Evolutionary conservation across 2,329 filamentous ascomycete species (phyloP).

Genomic region (Didymella glomerata): DNA sequence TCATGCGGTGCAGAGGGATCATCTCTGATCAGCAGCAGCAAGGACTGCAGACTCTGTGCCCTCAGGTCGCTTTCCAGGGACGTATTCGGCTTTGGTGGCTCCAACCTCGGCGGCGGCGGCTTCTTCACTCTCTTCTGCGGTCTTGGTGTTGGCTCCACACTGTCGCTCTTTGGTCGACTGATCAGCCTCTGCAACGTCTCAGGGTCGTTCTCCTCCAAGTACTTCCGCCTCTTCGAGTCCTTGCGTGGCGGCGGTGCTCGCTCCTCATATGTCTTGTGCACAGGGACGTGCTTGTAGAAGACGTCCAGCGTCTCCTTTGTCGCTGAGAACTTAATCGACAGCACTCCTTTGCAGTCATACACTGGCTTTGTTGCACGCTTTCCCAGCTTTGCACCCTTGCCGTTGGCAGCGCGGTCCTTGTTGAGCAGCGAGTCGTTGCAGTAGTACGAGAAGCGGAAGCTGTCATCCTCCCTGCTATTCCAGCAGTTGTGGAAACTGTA

Average conservation of each 20-base stretch:
- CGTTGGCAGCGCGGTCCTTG: constrained; percentile 59
- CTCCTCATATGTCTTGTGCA: constrained; percentile 58
- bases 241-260: constrained; percentile 53
- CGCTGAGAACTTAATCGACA: constrained; percentile 59
- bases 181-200: constrained; percentile 41
- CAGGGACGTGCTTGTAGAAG: constrained; percentile 57
- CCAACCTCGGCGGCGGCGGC: constrained; percentile 25
- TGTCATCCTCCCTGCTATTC: constrained; percentile 57
- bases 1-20: constrained; percentile 29
- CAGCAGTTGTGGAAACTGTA: constrained; percentile 62
- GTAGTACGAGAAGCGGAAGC: constrained; percentile 58
- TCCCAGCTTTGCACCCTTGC: constrained; percentile 51
- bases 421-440: constrained; percentile 62
- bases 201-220: constrained; percentile 47
- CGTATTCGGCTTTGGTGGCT: constrained; percentile 41
- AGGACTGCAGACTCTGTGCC: constrained; percentile 48
- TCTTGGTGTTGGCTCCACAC: constrained; percentile 30
- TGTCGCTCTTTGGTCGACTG: constrained; percentile 31
- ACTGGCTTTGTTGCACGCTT: constrained; percentile 55
- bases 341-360: constrained; percentile 59
- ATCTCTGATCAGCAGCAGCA: constrained; percentile 49
- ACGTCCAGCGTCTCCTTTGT: constrained; percentile 54
- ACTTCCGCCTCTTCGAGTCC: constrained; percentile 51
- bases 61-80: constrained; percentile 51
- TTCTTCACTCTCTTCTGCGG: constrained; percentile 37